Evolutionary conservation across 75 land plant genomes (phyloP), one percentile per base, ranked within the genome.

Genomic region (Chamaecyparis obtusa): DNA sequence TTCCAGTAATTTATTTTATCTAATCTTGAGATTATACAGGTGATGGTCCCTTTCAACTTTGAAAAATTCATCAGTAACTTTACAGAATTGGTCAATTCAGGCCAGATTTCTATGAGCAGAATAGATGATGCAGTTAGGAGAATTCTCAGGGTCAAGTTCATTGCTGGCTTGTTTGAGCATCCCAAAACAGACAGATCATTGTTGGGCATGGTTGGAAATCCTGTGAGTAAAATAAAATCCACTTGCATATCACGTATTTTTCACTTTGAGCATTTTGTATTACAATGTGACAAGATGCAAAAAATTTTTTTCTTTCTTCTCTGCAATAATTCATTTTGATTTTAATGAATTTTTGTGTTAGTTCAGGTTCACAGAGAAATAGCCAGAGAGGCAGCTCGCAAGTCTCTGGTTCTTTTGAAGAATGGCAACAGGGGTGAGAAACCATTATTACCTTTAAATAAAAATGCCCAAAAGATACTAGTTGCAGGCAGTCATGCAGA

Each of bases 401-500:
- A 92, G 88, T 95, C 96, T 13, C 90, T 96, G 86, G 98, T 96
- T 89, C 90, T 96, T 5, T 83, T 96, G 75, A 97, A 96, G 88
- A 97, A 97, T 90, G 97, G 97, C 41, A 94, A 93, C 86, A 86
- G 86, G 71, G 76, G 89, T 24, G 46, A 83, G 46, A 87, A 89
- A 69, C 92, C 92, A 83, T 86, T 95, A 86, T 91, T 97, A 88
- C 99, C 97, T 36, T 84, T 97, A 43, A 92, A 88, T 87, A 94
- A 86, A 87, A 79, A 88, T 72, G 94, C 98, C 4, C 85, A 72
- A 67, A 94, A 88, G 91, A 94, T 97, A 84, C 94, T 97, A 74
- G 95, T 97, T 85, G 90, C 92, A 55, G 99, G 99, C 78, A 85
- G 90, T 35, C 99, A 96, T 91, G 98, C 98, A 74, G 94, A 97